Conservation (phyloP, 2,329 filamentous ascomycete species). For the Arachnomyces sp. region DNA sequence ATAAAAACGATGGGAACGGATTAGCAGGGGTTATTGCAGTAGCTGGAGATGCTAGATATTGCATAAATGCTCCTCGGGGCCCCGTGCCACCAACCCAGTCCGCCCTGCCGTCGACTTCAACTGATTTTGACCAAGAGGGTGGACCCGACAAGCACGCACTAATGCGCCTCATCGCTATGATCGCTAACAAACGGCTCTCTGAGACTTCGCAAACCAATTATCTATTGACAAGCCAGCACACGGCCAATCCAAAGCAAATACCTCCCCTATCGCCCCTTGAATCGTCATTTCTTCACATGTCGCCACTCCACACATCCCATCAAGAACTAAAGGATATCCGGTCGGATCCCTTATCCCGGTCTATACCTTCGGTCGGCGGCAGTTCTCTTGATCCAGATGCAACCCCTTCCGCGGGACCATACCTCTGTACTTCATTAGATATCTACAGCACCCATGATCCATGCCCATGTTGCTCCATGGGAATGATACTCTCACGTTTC, state of each 20-base stretch:
- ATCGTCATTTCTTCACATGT: constrained; percentile 49
- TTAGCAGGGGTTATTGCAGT: constrained; percentile 36
- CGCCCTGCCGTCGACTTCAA: neutral
- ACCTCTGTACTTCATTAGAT: constrained; percentile 88
- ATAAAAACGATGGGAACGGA: constrained; percentile 24
- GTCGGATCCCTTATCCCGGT: too few species aligned
- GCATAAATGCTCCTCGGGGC: neutral
- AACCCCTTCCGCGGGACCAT: constrained; percentile 29
- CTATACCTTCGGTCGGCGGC: too few species aligned
- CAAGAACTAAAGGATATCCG: constrained; percentile 62
- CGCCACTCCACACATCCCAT: constrained; percentile 60
- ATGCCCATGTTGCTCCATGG: constrained; percentile 96
- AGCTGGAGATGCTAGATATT: constrained; percentile 37
- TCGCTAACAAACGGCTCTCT: constrained; percentile 33
- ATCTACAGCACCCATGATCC: constrained; percentile 94
- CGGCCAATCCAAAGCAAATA: too few species aligned
- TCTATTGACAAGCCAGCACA: too few species aligned
- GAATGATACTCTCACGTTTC: constrained; percentile 87
- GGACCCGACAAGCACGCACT: constrained; percentile 40
- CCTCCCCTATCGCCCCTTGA: constrained; percentile 20
- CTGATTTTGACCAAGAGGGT: constrained; percentile 32
- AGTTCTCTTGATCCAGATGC: too few species aligned
- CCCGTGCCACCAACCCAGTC: neutral
- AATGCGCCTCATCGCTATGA: constrained; percentile 38
- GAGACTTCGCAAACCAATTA: constrained; percentile 11